Percentiles rank a stretch among this genome's conserved stretches.
phyloP scores from a whole-genome alignment of 495 filamentous ascomycete genomes.

The Penicillium coffeae region DNA sequence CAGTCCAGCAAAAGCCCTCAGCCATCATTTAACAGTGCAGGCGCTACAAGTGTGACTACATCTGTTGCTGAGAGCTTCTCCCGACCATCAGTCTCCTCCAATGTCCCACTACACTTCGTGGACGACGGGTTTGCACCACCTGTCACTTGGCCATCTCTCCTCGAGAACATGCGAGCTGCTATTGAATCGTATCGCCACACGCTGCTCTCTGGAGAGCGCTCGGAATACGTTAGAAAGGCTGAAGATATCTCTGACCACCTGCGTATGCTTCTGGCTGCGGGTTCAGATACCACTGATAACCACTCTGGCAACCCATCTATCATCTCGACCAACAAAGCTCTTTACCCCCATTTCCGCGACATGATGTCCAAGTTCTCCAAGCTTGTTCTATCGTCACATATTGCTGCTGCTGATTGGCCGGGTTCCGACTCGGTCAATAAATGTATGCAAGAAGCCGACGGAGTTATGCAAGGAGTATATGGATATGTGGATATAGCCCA shows the following conservation, averaged over 20 bases:
- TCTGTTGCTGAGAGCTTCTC: slow-evolving; percentile 35
- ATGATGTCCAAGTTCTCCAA: slow-evolving; percentile 99
- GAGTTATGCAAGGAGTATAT: slow-evolving; percentile 87
- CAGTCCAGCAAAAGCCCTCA: slow-evolving; percentile 19
- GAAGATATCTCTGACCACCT: slow-evolving; percentile 98
- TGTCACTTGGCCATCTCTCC: slow-evolving; percentile 80
- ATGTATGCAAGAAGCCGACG: slow-evolving; percentile 92
- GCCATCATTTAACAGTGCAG: slow-evolving; percentile 21
- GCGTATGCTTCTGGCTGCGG: slow-evolving; percentile 87
- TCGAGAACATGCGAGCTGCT: slow-evolving; percentile 85
- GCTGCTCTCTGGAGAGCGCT: slow-evolving; percentile 71
- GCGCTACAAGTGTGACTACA: slow-evolving; percentile 29
- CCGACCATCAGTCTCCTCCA: slow-evolving; percentile 52
- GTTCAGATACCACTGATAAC: slow-evolving; percentile 95
- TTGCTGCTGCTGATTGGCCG: slow-evolving; percentile 91
- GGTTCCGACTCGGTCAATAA: slow-evolving; percentile 82
- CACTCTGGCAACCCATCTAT: slow-evolving; percentile 99
- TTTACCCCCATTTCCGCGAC: slow-evolving; percentile 96
- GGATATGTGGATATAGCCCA: slow-evolving; percentile 93
- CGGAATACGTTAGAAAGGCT: slow-evolving; percentile 85
- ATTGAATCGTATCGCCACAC: slow-evolving; percentile 85
- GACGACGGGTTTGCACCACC: slow-evolving; percentile 73
- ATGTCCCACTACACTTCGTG: slow-evolving; percentile 75
- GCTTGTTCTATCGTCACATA: slow-evolving; percentile 95
- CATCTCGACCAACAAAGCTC: slow-evolving; percentile 91